Evolutionary conservation across 2,329 filamentous ascomycete genomes (phyloP), one percentile per base, ranked within the genome.

Genomic region (Dactylellina cionopaga): DNA sequence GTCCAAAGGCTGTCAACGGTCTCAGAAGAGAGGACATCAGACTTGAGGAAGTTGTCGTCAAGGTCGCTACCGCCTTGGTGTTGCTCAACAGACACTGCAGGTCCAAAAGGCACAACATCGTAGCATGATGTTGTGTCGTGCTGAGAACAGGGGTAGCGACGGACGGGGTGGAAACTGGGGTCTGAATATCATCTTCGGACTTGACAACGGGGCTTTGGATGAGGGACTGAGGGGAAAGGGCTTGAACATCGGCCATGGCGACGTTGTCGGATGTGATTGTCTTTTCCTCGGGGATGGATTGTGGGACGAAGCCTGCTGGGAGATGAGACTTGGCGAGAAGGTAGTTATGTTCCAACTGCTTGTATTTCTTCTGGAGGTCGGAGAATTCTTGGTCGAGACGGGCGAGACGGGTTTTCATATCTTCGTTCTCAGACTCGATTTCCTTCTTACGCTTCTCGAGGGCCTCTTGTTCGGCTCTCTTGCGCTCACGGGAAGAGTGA

Each of bases 101-200:
- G 95, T 96, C 95, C 83, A 44, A 33, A 35, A 54, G 46, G 81
- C 90, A 98, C 95, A 98, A 97, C 94, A 97, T 90, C 93, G 87
- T 95, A 86, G 95, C 95, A 98, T 95, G 93, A 96, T 96, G 93
- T 97, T 97, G 95, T 97, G 93, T 95, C 95, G 88, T 84, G 87
- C 64, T 75, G 75, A 76, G 75, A 66, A 74, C 69, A 60, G 74
- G 62, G 39, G 44, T 54, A 46, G 60, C 15, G 33, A 41, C 51
- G 43, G 58, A 49, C n/a, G 56, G 24, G 35, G 49, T 56, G 17
- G 52, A 54, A 17, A 37, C 27, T 10, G 27, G 3, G 39, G 47
- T 43, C 31, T 47, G 39, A 22, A 49, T 62, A 47, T 52, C 37
- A 51, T 72, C 74, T 64, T 75, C 65, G 35, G 64, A 49, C 27